These are phyloP conservation scores for Corymbia citriodora DNA, from an alignment of 441 rosid species.

Conservation along the genomic window DNA sequence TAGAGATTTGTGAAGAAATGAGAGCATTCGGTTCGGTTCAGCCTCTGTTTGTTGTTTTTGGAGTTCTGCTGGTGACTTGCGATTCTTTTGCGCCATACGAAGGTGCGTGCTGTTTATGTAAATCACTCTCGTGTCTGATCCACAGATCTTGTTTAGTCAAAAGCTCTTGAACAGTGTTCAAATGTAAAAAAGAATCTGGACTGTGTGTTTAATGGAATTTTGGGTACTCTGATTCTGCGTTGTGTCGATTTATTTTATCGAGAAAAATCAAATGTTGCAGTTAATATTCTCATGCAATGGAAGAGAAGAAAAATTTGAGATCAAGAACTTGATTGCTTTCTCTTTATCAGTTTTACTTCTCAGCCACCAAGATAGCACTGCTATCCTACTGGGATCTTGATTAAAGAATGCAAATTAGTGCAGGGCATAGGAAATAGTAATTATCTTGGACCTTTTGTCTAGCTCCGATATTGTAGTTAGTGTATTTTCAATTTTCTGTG, in stretches of 20 bases:
- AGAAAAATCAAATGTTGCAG: not conserved
- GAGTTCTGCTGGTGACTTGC: constrained; percentile 34
- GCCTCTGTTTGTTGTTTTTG: constrained; percentile 35
- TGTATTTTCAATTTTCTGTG: constrained; percentile 11
- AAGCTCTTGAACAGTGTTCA: not conserved
- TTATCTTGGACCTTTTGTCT: not conserved
- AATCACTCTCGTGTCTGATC: not conserved
- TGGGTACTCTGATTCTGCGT: not conserved
- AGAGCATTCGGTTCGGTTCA: constrained; percentile 33
- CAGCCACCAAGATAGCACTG: not conserved
- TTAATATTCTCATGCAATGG: not conserved
- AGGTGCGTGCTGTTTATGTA: constrained; percentile 31
- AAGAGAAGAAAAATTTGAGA: not conserved
- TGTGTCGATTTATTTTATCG: not conserved
- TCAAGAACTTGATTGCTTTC: not conserved
- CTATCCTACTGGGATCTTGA: not conserved
- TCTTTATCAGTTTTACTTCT: not conserved
- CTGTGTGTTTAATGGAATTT: not conserved
- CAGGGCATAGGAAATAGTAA: not conserved
- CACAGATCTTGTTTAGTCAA: constrained; percentile 48
- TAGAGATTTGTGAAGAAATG: constrained; percentile 45
- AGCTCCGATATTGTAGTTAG: not conserved
- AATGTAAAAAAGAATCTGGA: not conserved
- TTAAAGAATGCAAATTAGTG: not conserved
- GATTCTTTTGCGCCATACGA: constrained; percentile 56